Evolutionary conservation across 2,329 filamentous ascomycete genomes (phyloP).

Genomic region (Fusarium mexicanum): DNA sequence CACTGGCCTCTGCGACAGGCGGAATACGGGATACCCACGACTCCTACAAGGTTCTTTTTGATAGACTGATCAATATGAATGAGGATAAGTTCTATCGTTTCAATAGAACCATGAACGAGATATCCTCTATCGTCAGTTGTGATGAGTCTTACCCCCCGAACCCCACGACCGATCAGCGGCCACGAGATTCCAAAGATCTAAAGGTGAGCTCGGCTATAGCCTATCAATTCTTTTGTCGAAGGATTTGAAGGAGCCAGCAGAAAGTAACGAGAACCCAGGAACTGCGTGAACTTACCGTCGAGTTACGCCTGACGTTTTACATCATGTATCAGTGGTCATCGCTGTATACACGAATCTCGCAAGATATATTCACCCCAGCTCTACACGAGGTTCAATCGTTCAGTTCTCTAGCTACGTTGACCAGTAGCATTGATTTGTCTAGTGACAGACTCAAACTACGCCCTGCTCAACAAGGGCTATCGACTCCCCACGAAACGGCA

Average conservation of each 20-base stretch:
- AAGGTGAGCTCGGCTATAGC: background rate
- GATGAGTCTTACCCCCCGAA: background rate
- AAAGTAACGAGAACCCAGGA: background rate
- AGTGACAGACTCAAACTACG: background rate
- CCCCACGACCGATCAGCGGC: background rate
- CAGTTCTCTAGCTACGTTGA: fast-evolving
- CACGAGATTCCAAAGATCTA: background rate
- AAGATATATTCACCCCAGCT: background rate
- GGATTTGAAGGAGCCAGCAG: too few relatives aligned
- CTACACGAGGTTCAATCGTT: background rate
- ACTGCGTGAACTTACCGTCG: background rate
- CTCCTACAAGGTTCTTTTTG: background rate
- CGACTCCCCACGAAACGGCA: background rate
- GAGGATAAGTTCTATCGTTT: background rate
- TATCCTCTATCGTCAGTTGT: fast-evolving
- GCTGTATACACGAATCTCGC: background rate
- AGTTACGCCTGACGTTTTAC: background rate
- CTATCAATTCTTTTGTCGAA: background rate
- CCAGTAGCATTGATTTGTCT: background rate
- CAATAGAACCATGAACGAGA: too few relatives aligned
- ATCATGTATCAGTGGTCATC: background rate
- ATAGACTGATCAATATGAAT: background rate
- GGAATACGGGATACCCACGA: background rate
- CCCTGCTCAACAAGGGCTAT: background rate
- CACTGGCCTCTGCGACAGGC: background rate